phyloP scores from a whole-genome alignment of 345 rosid genomes.

The Nephelium lappaceum region DNA sequence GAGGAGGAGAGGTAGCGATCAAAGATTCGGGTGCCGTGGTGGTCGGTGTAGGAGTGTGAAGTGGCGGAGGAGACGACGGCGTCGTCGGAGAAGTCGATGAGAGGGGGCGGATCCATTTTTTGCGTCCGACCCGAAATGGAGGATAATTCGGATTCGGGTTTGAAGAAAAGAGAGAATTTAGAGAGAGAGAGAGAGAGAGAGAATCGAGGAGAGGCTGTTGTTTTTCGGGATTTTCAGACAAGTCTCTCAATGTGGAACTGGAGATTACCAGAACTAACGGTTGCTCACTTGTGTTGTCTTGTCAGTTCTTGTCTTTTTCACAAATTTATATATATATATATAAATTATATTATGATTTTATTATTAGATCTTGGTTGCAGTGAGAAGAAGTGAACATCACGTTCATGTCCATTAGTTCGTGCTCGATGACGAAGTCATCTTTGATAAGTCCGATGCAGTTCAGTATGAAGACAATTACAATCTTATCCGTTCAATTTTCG shows the following conservation, averaged over 20 bases:
- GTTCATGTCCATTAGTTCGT: too few relatives aligned
- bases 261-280: background rate
- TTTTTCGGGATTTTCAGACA: background rate
- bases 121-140: background rate
- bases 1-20: conserved; percentile 63
- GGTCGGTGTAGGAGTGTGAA: conserved; percentile 17
- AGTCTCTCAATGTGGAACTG: background rate
- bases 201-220: background rate
- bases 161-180: background rate
- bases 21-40: conserved; percentile 46
- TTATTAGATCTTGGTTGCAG: background rate
- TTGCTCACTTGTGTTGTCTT: too few relatives aligned
- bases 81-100: conserved; percentile 16
- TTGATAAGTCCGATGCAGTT: too few relatives aligned
- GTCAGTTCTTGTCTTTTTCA: background rate
- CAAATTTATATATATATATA: too few relatives aligned
- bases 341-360: background rate
- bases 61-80: conserved; percentile 29
- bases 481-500: too few relatives aligned
- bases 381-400: too few relatives aligned
- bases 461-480: too few relatives aligned
- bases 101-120: conserved; percentile 18
- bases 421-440: too few relatives aligned
- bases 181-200: background rate
- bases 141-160: too few relatives aligned